Conservation (phyloP, 129 eudicot genomes). For the Chrysanthemum lavandulifolium region DNA sequence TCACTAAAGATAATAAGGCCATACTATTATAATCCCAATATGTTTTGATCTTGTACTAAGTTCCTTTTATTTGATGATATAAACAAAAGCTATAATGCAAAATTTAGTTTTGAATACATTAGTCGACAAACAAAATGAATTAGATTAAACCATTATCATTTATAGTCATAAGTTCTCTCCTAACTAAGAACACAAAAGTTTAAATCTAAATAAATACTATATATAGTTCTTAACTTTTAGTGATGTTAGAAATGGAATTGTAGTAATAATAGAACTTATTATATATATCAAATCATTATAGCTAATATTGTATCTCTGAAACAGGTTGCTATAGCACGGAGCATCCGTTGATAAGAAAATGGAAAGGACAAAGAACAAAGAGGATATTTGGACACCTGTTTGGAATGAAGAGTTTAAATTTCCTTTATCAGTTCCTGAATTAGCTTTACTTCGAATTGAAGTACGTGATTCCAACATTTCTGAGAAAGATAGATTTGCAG, state of each 20-base stretch:
- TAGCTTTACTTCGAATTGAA: slow-evolving; percentile 76
- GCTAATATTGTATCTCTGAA: not conserved
- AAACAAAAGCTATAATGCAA: not conserved
- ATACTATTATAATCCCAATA: not conserved
- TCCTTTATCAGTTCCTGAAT: slow-evolving; percentile 73
- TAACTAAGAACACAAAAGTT: not conserved
- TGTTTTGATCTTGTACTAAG: too few relatives aligned
- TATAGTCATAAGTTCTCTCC: not conserved
- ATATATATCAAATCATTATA: not conserved
- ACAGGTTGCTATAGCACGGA: slow-evolving; percentile 82
- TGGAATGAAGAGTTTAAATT: slow-evolving; percentile 82
- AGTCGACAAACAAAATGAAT: not conserved
- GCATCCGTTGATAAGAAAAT: slow-evolving; percentile 59
- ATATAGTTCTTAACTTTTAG: not conserved
- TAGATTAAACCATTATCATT: not conserved
- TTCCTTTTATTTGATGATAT: not conserved
- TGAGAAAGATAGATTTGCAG: slow-evolving; percentile 76
- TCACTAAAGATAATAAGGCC: too few relatives aligned
- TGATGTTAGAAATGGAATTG: not conserved
- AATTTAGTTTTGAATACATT: not conserved
- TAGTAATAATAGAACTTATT: not conserved
- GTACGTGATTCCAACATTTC: slow-evolving; percentile 65
- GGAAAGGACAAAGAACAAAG: slow-evolving; percentile 58
- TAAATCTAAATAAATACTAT: not conserved
- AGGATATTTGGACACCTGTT: slow-evolving; percentile 71